phyloP scores from a whole-genome alignment of 2,329 filamentous ascomycete genomes.

The Ophiosphaerella narmari region DNA sequence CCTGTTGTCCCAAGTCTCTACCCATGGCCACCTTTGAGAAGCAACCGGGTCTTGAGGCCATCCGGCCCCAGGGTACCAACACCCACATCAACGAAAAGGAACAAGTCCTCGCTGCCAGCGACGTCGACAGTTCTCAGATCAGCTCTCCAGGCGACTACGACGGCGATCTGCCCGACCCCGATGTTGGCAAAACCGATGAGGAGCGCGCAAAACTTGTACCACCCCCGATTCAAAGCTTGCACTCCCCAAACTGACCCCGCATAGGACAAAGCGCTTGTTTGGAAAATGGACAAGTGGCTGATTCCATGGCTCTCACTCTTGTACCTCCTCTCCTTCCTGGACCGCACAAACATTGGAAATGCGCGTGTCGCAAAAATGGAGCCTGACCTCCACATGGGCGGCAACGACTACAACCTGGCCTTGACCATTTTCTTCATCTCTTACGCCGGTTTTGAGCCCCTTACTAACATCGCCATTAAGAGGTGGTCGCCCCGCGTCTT shows the following conservation, averaged over 20 bases:
- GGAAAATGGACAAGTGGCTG: constrained; percentile 50
- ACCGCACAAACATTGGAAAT: constrained; percentile 53
- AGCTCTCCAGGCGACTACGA: constrained; percentile 30
- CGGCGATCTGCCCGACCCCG: constrained; percentile 43
- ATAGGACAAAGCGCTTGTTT: constrained; percentile 45
- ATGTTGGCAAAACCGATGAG: constrained; percentile 39
- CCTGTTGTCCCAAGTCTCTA: constrained; percentile 19
- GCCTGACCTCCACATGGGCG: constrained; percentile 40
- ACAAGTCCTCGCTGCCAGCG: constrained; percentile 21
- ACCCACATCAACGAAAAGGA: constrained; percentile 30
- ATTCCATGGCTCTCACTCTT: constrained; percentile 49
- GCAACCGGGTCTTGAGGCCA: background rate
- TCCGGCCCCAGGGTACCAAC: constrained; percentile 26
- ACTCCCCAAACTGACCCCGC: constrained; percentile 16
- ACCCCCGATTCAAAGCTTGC: background rate
- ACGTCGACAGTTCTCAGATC: constrained; percentile 32
- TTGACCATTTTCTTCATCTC: constrained; percentile 68
- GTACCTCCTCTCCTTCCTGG: constrained; percentile 49
- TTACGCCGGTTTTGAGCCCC: constrained; percentile 55
- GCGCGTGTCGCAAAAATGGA: constrained; percentile 45
- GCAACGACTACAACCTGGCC: constrained; percentile 67
- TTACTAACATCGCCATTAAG: constrained; percentile 67
- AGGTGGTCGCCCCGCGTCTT: constrained; percentile 57
- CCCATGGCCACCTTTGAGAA: constrained; percentile 35
- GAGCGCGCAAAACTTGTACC: constrained; percentile 42